Percentiles rank a stretch among this genome's conserved stretches.
phyloP scores from a whole-genome alignment of 306 rosid species.

The Prunus salicina region DNA sequence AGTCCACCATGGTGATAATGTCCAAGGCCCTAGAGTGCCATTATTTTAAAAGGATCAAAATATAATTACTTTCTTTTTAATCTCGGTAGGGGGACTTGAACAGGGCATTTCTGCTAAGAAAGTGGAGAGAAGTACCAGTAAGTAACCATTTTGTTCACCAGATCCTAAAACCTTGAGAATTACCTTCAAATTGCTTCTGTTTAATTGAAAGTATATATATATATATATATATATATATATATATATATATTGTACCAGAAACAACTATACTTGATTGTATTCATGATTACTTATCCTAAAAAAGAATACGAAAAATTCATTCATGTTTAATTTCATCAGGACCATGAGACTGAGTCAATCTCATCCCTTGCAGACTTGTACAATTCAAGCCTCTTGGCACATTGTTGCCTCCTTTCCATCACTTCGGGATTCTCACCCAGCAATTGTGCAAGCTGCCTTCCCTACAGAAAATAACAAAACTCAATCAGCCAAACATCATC shows the following conservation, averaged over 20 bases:
- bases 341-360: conserved; percentile 51
- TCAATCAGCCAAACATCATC: not conserved
- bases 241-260: not conserved
- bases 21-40: too few species aligned
- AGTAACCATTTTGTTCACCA: not conserved
- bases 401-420: conserved; percentile 44
- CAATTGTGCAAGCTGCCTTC: conserved; percentile 35
- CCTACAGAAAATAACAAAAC: conserved; percentile 24
- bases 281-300: not conserved
- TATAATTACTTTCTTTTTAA: too few species aligned
- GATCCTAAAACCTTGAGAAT: not conserved
- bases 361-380: conserved; percentile 55
- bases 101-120: too few species aligned
- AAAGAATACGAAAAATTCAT: not conserved
- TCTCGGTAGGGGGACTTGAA: too few species aligned
- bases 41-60: too few species aligned
- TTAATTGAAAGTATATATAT: not conserved
- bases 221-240: not conserved
- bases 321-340: conserved; percentile 8
- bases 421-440: conserved; percentile 42
- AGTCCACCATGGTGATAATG: too few species aligned
- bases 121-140: too few species aligned
- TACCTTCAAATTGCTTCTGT: not conserved
- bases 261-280: not conserved
- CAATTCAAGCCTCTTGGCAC: conserved; percentile 47